Conservation (phyloP, 306 rosid genomes). For the Glycine tomentella region DNA sequence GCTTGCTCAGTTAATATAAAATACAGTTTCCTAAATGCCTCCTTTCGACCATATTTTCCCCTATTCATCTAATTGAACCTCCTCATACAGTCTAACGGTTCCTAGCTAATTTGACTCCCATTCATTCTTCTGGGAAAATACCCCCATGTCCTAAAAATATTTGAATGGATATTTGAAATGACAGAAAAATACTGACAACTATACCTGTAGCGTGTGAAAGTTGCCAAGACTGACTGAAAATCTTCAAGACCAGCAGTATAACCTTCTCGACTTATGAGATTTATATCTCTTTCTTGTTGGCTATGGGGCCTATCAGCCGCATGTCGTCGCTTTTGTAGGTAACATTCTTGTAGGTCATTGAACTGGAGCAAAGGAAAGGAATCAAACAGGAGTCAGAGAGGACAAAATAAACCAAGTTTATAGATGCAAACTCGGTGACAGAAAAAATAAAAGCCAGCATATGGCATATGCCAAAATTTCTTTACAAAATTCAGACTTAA, state of each 20-base stretch:
- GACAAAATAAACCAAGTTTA: constrained; percentile 22
- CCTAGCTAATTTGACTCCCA: not conserved
- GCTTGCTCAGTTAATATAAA: not conserved
- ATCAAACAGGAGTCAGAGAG: constrained; percentile 36
- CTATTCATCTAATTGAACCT: not conserved
- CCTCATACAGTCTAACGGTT: not conserved
- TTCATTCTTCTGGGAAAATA: constrained; percentile 5
- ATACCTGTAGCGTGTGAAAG: constrained; percentile 92
- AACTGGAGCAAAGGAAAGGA: constrained; percentile 65
- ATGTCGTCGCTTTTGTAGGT: constrained; percentile 89
- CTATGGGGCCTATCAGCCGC: constrained; percentile 65
- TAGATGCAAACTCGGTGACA: constrained; percentile 15
- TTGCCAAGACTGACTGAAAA: constrained; percentile 89
- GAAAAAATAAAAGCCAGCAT: constrained; percentile 21
- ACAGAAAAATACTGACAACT: constrained; percentile 35
- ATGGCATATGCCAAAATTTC: constrained; percentile 28
- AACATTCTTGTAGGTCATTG: constrained; percentile 93
- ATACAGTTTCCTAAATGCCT: not conserved
- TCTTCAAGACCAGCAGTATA: constrained; percentile 84
- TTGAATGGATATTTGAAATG: constrained; percentile 20
- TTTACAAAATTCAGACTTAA: constrained; percentile 21
- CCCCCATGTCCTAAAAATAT: constrained; percentile 16
- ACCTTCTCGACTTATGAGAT: constrained; percentile 73
- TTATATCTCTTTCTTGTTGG: constrained; percentile 68
- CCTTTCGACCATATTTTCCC: not conserved